Conservation (phyloP, 2,329 filamentous ascomycete genomes). For the Triangularia verruculosa region DNA sequence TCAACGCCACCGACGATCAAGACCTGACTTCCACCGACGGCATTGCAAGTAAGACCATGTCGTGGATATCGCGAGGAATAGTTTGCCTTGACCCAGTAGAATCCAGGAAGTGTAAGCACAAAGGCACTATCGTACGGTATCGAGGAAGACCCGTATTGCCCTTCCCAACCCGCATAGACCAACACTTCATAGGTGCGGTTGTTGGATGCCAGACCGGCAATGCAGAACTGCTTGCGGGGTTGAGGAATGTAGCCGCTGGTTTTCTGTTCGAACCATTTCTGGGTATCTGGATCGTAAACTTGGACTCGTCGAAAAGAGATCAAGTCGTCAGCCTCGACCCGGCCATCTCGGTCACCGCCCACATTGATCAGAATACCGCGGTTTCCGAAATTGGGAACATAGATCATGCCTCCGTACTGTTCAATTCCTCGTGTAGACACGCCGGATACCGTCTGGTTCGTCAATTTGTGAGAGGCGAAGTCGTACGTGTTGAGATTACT, state of each 20-base stretch:
- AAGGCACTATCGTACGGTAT: conserved; percentile 25
- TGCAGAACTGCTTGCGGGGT: conserved; percentile 25
- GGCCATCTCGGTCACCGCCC: conserved; percentile 14
- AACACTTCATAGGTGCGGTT: conserved; percentile 28
- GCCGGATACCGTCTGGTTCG: neutral
- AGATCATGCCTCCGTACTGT: conserved; percentile 14
- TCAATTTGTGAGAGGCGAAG: conserved; percentile 12
- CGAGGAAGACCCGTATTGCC: conserved; percentile 18
- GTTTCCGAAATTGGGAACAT: conserved; percentile 24
- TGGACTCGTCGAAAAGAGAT: conserved; percentile 17
- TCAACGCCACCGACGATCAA: conserved; percentile 37
- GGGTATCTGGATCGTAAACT: conserved; percentile 20
- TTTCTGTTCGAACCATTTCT: conserved; percentile 26
- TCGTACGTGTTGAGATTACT: conserved; percentile 19
- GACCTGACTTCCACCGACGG: conserved; percentile 38
- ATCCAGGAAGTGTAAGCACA: conserved; percentile 27
- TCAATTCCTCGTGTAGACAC: neutral
- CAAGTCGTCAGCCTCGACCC: conserved; percentile 1
- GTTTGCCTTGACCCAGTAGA: conserved; percentile 27
- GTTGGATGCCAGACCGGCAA: conserved; percentile 24
- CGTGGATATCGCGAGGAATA: conserved; percentile 24
- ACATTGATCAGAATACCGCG: conserved; percentile 21
- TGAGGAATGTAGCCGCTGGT: conserved; percentile 21
- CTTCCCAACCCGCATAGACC: conserved; percentile 28
- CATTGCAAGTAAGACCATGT: conserved; percentile 26